Conservation (phyloP, 2,329 filamentous ascomycete species). For the Daldinia eschscholtzii region DNA sequence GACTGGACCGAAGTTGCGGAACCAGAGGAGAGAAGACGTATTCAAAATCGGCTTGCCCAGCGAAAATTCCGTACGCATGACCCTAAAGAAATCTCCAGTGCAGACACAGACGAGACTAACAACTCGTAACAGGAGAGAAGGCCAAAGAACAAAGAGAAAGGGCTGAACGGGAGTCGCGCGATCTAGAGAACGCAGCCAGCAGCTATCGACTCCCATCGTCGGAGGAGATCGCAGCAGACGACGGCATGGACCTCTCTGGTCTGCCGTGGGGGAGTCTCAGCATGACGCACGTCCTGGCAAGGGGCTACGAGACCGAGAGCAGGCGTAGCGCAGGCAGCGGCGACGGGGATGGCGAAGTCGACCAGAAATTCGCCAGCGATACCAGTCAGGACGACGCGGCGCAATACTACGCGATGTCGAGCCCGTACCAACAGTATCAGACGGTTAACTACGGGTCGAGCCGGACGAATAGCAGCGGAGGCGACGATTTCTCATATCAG, state of each 20-base stretch:
- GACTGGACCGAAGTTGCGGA: constrained; percentile 79
- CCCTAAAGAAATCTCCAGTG: neutral
- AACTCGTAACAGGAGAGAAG: constrained; percentile 71
- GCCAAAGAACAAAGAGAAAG: constrained; percentile 75
- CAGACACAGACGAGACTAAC: constrained; percentile 26
- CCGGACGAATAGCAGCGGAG: constrained; percentile 44
- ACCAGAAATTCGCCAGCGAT: constrained; percentile 13
- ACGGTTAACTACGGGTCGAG: constrained; percentile 34
- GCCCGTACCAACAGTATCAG: constrained; percentile 52
- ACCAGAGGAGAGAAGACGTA: constrained; percentile 77
- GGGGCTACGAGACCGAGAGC: constrained; percentile 64
- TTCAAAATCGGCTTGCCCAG: constrained; percentile 82
- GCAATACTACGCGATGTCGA: constrained; percentile 45
- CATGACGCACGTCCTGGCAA: constrained; percentile 66
- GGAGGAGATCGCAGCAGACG: constrained; percentile 63
- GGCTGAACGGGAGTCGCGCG: constrained; percentile 71
- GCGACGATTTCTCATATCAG: constrained; percentile 45
- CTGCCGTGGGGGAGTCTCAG: constrained; percentile 80
- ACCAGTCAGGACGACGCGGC: constrained; percentile 38
- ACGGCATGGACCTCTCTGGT: constrained; percentile 69
- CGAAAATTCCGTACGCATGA: constrained; percentile 76
- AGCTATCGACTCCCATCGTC: constrained; percentile 73
- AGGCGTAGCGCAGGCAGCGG: constrained; percentile 51
- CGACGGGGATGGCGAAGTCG: constrained; percentile 34
- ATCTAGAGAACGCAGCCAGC: constrained; percentile 72